These are phyloP conservation scores for Vanrija humicola DNA, from an alignment of 1,284 basidiomycete genomes.

Conservation along the genomic window DNA sequence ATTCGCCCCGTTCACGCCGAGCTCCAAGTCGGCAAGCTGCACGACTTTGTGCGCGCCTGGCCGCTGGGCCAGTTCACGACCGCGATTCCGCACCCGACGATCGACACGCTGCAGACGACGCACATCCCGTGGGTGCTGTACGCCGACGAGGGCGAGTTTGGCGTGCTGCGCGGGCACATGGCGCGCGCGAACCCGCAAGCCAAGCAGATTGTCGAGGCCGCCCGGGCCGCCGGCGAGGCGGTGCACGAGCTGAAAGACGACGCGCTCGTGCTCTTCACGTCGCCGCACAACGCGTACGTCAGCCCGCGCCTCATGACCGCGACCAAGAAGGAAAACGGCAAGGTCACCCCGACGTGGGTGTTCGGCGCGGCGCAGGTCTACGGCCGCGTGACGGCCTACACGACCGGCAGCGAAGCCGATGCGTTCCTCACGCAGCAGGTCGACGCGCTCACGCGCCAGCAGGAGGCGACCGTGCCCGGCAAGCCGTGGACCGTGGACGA, in stretches of 20 bases:
- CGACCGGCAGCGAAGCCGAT: constrained; percentile 8
- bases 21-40: constrained; percentile 42
- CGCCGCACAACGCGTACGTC: constrained; percentile 39
- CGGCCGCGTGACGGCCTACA: constrained; percentile 30
- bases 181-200: constrained; percentile 44
- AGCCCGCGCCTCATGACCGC: constrained; percentile 39
- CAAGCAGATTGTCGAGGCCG: constrained; percentile 29
- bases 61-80: constrained; percentile 51
- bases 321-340: constrained; percentile 36
- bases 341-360: constrained; percentile 48
- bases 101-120: constrained; percentile 46
- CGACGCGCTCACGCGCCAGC: constrained; percentile 26
- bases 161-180: constrained; percentile 38
- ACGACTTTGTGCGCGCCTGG: constrained; percentile 44
- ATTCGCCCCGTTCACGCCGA: constrained; percentile 50
- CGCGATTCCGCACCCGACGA: constrained; percentile 34
- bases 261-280: constrained; percentile 42
- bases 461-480: constrained; percentile 18
- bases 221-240: not conserved
- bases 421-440: constrained; percentile 34
- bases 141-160: not conserved
- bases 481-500: constrained; percentile 43
- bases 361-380: constrained; percentile 46
- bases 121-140: constrained; percentile 52
- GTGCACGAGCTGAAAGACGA: constrained; percentile 25